Base-by-base conservation (phyloP, 805 yeast genomes). In the Allodekkera sacchari region DNA sequence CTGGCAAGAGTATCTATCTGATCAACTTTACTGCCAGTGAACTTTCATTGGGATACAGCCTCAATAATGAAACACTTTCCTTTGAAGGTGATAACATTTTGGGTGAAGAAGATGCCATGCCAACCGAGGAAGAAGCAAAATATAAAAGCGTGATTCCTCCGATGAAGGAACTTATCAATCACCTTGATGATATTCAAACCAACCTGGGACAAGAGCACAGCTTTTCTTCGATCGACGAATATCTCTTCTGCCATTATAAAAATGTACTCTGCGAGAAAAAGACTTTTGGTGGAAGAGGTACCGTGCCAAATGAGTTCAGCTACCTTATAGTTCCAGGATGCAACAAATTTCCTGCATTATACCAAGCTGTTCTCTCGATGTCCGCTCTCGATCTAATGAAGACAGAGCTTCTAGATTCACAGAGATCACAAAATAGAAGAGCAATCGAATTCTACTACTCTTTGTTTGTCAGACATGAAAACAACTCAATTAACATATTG, bases 321-420 rank as follows among this genome's bases (percentile, higher is more conserved):
- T 35, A 45, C 10, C 34, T 53, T 4, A 46, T 53, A 7, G 45
- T 53, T 3, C 57, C 57, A 4, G 34, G 43, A 20, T 47, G 57
- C 37, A 20, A 30, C 11, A 41, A 33, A 12, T 50, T 47, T 12
- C 37, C 48, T 7, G 48, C 55, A 5, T 35, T 54, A 9, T 43
- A 44, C 21, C 33, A 41, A 12, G 37, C 53, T 3, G 50, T 48
- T 4, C 42, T 54, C n/a, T 47, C 52, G 11, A 25, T 50, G 13
- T 35, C 52, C 2, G 42, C 55, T 6, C 35, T 47, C 17, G 54
- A 50, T 33, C 33, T 53, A 25, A 38, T 48, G 22, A 46, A 46
- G 28, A 22, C 33, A 36, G 46, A 39, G 30, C 18, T 38, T 18
- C 17, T 31, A 29, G 22, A 27, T 15, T 22, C 34, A 4, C 11